Base-by-base conservation (phyloP, 2,329 filamentous ascomycete genomes). In the Knufia petricola region DNA sequence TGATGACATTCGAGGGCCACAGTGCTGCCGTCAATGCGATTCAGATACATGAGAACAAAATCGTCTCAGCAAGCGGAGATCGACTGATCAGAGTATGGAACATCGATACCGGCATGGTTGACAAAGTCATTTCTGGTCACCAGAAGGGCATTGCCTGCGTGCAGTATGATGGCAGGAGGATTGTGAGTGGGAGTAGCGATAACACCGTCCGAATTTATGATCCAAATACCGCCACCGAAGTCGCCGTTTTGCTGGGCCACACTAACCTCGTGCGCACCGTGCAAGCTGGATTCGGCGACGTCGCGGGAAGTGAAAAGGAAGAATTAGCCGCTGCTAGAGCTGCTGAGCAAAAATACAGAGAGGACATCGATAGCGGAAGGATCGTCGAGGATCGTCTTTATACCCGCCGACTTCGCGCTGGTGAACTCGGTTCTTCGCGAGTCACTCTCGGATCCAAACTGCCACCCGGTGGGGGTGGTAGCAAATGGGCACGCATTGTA, bases 121-220 rank as follows among this genome's bases (percentile, higher is more conserved):
- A 77, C 38, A 80, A 85, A 59, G 94, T 86, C 0, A 81, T 94
- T 28, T 74, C 85, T 32, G 92, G 90, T 1, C 92, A 98, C 60
- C 80, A 79, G 54, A 98, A 98, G 64, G 92, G 92, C 26, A 96
- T 98, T 59, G 92, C 92, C 2, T 98, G 92, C 64, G 89, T 98
- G 13, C 90, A 98, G 66, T 96, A 92, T 61, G 92, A 98, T 63
- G 88, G 87, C 21, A 81, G 87, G 44, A 80, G 92, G 17, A 94
- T 98, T 54, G 87, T 98, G 45, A 95, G 87, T 59, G 92, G 92
- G 2, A 95, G 89, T 65, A 95, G 89, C 58, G 92, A 98, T 64
- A 88, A 94, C 62, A 89, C 92, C 34, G 87, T 98, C 26, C 88
- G 92, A 57, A 92, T 98, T 17, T 98, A 94, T 63, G 92, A 96